These are phyloP conservation scores for Hortaea sp. DNA, from an alignment of 2,329 filamentous ascomycete species.

Conservation along the genomic window DNA sequence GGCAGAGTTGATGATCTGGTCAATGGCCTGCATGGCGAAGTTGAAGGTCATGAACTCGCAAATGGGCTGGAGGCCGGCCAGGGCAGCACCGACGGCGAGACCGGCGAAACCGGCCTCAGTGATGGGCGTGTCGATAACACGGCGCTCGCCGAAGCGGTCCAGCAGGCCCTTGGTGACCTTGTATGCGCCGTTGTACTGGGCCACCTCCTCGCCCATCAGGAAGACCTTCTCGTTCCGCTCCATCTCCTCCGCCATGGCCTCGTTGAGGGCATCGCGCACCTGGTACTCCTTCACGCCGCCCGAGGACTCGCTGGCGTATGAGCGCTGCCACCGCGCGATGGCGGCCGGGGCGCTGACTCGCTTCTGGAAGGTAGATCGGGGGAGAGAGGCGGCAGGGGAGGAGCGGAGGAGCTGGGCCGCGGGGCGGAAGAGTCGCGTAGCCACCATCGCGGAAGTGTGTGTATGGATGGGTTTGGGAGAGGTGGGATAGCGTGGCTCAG, in stretches of 20 bases:
- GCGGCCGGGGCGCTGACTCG: slow-evolving; percentile 40
- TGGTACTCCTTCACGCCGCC: slow-evolving; percentile 78
- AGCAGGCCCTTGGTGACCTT: slow-evolving; percentile 98
- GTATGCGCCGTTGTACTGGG: slow-evolving; percentile 99
- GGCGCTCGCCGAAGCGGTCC: slow-evolving; percentile 93
- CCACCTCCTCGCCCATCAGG: slow-evolving; percentile 92
- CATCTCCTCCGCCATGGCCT: slow-evolving; percentile 95
- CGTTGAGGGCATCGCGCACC: slow-evolving; percentile 93
- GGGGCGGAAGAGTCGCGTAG: slow-evolving; percentile 53
- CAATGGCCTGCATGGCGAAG: slow-evolving; percentile 99
- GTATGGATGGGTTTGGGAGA: not conserved
- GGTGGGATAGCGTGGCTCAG: not conserved
- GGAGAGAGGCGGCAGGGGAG: slow-evolving; percentile 35
- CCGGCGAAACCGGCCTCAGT: slow-evolving; percentile 94
- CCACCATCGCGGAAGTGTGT: slow-evolving; percentile 37
- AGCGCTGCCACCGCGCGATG: slow-evolving; percentile 35
- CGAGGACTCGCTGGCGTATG: slow-evolving; percentile 44
- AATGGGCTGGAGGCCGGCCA: slow-evolving; percentile 87
- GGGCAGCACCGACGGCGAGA: slow-evolving; percentile 85
- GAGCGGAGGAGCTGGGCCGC: slow-evolving; percentile 53
- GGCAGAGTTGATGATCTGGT: slow-evolving; percentile 97
- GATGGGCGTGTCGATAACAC: slow-evolving; percentile 96
- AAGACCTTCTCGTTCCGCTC: slow-evolving; percentile 92
- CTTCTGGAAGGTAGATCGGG: slow-evolving; percentile 44
- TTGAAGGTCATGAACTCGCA: slow-evolving; percentile 99